Evolutionary conservation across 495 filamentous ascomycete genomes (phyloP), one percentile per base, ranked within the genome.

Genomic region (Podospora pseudocomata): DNA sequence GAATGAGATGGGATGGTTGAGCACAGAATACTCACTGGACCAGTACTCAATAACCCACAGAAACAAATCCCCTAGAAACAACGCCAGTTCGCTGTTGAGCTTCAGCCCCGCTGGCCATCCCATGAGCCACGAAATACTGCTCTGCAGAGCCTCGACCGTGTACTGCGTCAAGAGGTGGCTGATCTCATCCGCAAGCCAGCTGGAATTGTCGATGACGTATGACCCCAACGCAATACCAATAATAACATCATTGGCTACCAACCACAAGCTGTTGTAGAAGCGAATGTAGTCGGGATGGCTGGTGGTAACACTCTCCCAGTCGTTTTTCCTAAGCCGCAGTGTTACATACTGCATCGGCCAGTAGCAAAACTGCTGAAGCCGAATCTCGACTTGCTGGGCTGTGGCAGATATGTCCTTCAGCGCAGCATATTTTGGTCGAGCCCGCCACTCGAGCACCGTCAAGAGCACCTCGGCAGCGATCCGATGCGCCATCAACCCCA

Each of bases 21-120:
- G 49, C 7, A 6, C 23, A 5, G 23, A 39, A 59, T 18, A 79
- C 84, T 68, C 80, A 91, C 89, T 89, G 64, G 90, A 90, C 96
- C 96, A 99, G 73, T 96, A 94, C 68, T 97, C 92, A 70, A 99
- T 97, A 49, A 99, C 95, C 95, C 96, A 98, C 0, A 98, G 78
- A 74, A 98, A 98, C 13, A 99, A 79, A 70, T 97, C 93, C 69
- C 95, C 96, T 2, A 99, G 86, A 70, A 99, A 99, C 26, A 87
- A 84, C 2, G 93, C 96, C 34, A 99, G 85, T 75, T 99, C 96
- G 64, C 88, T 96, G 78, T 99, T 99, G 55, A 99, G 84, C 76
- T 99, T 99, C 67, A 99, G 80, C 27, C 95, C 95, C n/a, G 92
- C 95, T n/a, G 95, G 95, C 89, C 90, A 96, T 66, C 92, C 92